Evolutionary conservation across 352 stramenopile genomes (phyloP), one percentile per base, ranked within the genome.

Genomic region (Phytophthora fragariaefolia): DNA sequence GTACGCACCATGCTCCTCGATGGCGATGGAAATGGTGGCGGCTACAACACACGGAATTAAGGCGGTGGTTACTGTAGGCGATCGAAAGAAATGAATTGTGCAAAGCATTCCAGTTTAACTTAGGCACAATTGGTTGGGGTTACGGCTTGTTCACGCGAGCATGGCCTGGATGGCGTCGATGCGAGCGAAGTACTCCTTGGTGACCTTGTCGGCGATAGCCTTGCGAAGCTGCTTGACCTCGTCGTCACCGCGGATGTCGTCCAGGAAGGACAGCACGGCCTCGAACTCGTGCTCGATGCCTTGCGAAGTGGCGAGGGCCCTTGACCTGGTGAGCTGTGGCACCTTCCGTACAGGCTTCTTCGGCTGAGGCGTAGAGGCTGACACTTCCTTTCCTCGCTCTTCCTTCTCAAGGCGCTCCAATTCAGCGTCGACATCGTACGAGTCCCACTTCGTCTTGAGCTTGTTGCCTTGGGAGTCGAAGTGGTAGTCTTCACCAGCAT

Each of bases 381-480:
- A 10, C 0, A 27, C 38, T n/a, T 63, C 27, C 10, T 73, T 34
- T 40, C 57, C 54, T 54, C 24, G 49, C 8, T 95, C 85, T 17
- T 86, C 75, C 7, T 79, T 53, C 30, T 95, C 87, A 6, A 95
- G 73, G 6, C 67, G 73, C 30, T 92, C 72, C 4, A 95, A 70
- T 69, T 95, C 87, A 1, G 83, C 87, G 32, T 93, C 87, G 10
- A 91, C 85, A 48, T 95, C 77, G 62, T 91, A 95, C 18, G 65
- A 77, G 59, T 95, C 87, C 87, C 87, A 93, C 60, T 95, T 93
- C 26, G 85, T 93, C 69, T 92, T 92, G 58, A 95, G 80, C 61
- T 95, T 95, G 71, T 92, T 93, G 55, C 87, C 87, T 4, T 91
- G 51, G 26, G 85, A 95, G 65, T 95, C 85, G 27, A 95, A 93